Percentiles rank a stretch among this genome's conserved stretches.
phyloP scores from a whole-genome alignment of 2,329 filamentous ascomycete genomes.

The Fusarium nematophilum region DNA sequence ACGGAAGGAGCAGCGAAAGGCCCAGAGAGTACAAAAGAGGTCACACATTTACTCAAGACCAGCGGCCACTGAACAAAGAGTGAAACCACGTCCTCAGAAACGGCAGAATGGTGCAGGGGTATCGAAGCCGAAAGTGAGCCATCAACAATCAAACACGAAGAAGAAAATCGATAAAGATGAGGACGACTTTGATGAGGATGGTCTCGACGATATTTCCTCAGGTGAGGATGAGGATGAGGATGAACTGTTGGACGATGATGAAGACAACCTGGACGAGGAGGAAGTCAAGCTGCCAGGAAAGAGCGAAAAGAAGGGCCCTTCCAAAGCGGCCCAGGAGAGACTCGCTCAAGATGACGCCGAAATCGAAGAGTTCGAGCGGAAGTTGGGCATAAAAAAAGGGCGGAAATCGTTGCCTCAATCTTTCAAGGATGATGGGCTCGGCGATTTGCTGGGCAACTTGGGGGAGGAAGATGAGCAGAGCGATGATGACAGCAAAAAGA shows the following conservation, averaged over 20 bases:
- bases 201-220: conserved; percentile 4
- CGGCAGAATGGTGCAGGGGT: conserved; percentile 7
- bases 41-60: conserved; percentile 48
- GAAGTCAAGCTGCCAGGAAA: conserved; percentile 39
- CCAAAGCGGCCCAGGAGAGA: conserved; percentile 56
- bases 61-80: conserved; percentile 22
- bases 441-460: conserved; percentile 78
- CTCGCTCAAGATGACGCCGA: conserved; percentile 87
- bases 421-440: conserved; percentile 85
- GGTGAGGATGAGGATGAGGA: conserved; percentile 9
- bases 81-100: conserved; percentile 11
- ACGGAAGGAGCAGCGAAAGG: conserved; percentile 76
- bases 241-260: conserved; percentile 21
- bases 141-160: conserved; percentile 6
- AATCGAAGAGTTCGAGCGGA: conserved; percentile 88
- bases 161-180: conserved; percentile 24
- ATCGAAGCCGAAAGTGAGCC: conserved; percentile 3
- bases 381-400: conserved; percentile 81
- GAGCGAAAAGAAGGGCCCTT: conserved; percentile 34
- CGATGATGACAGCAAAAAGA: conserved; percentile 69
- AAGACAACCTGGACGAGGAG: conserved; percentile 41
- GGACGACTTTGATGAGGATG: conserved; percentile 36
- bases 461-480: conserved; percentile 52
- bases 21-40: conserved; percentile 72
- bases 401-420: conserved; percentile 79